A percentile compares a stretch with the other conserved stretches of the same genome.
Evolutionary conservation across 2,329 filamentous ascomycete species (phyloP).

Genomic region (Fusarium stilboides): DNA sequence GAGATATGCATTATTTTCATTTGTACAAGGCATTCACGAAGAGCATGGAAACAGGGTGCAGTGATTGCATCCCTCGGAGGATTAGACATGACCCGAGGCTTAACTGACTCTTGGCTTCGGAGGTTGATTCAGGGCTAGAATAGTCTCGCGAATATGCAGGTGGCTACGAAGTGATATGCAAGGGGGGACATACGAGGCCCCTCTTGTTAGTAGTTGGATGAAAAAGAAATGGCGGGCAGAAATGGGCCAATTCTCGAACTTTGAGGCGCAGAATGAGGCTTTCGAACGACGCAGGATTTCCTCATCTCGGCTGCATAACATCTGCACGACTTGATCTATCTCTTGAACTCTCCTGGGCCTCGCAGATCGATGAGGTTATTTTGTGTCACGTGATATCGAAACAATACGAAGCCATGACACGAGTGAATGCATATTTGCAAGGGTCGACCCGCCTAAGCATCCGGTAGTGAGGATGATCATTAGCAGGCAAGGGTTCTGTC

Average conservation of each 20-base stretch:
- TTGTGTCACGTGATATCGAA: conserved; percentile 36
- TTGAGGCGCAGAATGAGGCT: conserved; percentile 2
- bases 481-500: conserved; percentile 13
- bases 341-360: not conserved
- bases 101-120: not conserved
- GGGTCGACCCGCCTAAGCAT: conserved; percentile 24
- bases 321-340: conserved; percentile 19
- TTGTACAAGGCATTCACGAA: conserved; percentile 11
- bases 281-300: conserved; percentile 1
- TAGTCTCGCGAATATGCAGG: conserved; percentile 12
- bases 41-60: not conserved
- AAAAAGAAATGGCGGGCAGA: not conserved
- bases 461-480: conserved; percentile 38
- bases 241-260: not conserved
- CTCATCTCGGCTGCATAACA: conserved; percentile 3
- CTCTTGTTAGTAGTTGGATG: conserved; percentile 13
- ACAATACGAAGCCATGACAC: conserved; percentile 6
- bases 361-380: conserved; percentile 1
- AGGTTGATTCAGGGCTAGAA: conserved; percentile 7
- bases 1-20: conserved; percentile 11
- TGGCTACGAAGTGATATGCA: conserved; percentile 23
- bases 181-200: conserved; percentile 22
- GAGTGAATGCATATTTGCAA: conserved; percentile 18
- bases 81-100: not conserved
- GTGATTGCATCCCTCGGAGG: not conserved